Evolutionary conservation across 257 asterid genomes (phyloP), one percentile per base, ranked within the genome.

Genomic region (Buddleja alternifolia): DNA sequence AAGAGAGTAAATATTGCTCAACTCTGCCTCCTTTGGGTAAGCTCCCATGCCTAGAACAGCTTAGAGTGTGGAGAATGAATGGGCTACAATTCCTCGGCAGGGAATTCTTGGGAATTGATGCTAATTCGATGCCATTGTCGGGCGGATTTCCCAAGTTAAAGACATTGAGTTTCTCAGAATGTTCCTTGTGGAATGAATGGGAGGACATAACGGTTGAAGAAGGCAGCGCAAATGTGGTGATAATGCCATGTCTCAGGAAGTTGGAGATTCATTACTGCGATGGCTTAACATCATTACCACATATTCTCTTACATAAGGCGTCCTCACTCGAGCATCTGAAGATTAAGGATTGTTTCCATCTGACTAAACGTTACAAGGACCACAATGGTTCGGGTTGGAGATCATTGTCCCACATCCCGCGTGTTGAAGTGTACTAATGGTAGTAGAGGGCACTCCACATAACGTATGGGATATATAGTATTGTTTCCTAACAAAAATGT

Each of bases 21-120:
- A 17, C 52, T 3, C 16, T 77, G 70, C 81, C 81, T 36, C 60
- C 68, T 34, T 32, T 77, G 19, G 77, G 81, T 14, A 61, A 60
- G 32, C 20, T 77, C 36, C 75, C 73, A 14, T 56, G 20, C 42
- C 60, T 77, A 16, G 81, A 76, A 57, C 32, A 20, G 24, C 77
- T 76, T 58, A 29, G 36, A 6, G 23, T 70, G 8, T 21, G 52
- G 42, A 8, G 10, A 24, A 63, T 65, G 77, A 46, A 10, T 11
- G 61, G 17, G 8, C 8, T 67, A 56, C 14, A 77, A 42, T 36
- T 34, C 19, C 14, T 71, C 8, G 75, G 65, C 40, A 40, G 20
- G 37, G 70, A 70, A 29, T 70, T 76, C 15, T 15, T 69, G 71
- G 80, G 80, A 29, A 47, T 58, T n/a, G n/a, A n/a, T n/a, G n/a